Conservation (phyloP, 371 early-diverging fungal genomes). For the Mortierella sp. region DNA sequence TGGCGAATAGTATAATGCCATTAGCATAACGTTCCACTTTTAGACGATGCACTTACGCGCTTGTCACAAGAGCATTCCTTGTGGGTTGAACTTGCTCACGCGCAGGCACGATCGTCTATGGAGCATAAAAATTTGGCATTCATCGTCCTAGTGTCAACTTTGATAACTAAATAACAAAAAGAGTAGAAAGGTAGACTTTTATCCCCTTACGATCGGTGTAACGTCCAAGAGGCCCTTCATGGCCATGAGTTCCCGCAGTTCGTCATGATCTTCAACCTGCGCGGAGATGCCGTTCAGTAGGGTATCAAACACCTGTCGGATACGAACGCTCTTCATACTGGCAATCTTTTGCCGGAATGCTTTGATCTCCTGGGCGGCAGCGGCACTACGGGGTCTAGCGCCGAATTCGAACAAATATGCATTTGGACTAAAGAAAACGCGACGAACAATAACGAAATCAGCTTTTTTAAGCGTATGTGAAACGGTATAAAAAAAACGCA, state of each 20-base stretch:
- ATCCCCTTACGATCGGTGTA: slow-evolving; percentile 30
- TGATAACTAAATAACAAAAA: slow-evolving; percentile 1
- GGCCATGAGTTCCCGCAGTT: slow-evolving; percentile 15
- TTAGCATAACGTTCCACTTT: no score
- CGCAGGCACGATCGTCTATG: slow-evolving; percentile 38
- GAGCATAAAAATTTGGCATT: no score
- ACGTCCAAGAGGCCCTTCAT: slow-evolving; percentile 4
- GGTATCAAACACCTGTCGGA: slow-evolving; percentile 27
- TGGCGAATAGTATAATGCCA: no score
- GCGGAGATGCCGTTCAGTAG: slow-evolving; percentile 33
- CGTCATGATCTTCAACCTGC: slow-evolving; percentile 14
- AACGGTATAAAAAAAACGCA: no score
- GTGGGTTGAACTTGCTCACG: slow-evolving; percentile 24
- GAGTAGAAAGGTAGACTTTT: background rate
- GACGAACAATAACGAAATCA: no score
- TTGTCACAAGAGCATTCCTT: slow-evolving; percentile 17
- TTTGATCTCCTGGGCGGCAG: background rate
- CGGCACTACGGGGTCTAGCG: slow-evolving; percentile 12
- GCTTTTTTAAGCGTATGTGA: no score
- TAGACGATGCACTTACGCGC: slow-evolving; percentile 34
- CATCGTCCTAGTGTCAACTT: no score
- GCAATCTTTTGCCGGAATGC: slow-evolving; percentile 7
- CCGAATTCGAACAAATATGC: slow-evolving; percentile 41
- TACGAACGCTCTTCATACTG: slow-evolving; percentile 11
- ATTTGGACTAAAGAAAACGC: slow-evolving; percentile 14